phyloP scores from a whole-genome alignment of 192 early-diverging fungal genomes.

The Entomortierella parvispora region DNA sequence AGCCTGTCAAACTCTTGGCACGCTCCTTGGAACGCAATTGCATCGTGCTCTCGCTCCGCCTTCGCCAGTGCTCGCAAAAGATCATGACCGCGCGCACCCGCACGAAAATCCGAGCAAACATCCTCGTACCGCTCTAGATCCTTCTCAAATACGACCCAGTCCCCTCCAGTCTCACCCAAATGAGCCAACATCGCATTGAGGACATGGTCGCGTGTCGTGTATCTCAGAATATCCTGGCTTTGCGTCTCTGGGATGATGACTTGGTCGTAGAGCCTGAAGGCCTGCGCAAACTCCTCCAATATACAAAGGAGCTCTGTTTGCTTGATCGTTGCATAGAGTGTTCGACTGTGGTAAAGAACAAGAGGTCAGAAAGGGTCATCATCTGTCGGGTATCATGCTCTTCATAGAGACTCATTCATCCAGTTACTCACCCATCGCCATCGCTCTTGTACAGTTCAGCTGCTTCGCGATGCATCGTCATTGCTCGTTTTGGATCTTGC shows the following conservation, averaged over 20 bases:
- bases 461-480: constrained; percentile 43
- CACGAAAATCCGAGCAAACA: constrained; percentile 21
- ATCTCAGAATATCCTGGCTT: constrained; percentile 29
- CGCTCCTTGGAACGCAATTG: constrained; percentile 23
- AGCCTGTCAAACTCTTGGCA: constrained; percentile 32
- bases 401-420: no score
- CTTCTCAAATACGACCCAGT: constrained; percentile 34
- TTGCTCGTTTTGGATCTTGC: constrained; percentile 16
- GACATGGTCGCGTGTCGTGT: constrained; percentile 40
- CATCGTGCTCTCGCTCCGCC: constrained; percentile 37
- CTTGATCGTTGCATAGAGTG: constrained; percentile 22
- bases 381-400: no score
- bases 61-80: constrained; percentile 17
- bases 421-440: constrained; percentile 51
- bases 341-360: constrained; percentile 9
- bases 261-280: constrained; percentile 21
- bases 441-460: constrained; percentile 44
- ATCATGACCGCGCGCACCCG: neutral
- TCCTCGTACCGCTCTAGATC: constrained; percentile 31
- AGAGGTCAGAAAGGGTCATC: neutral
- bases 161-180: constrained; percentile 23
- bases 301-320: constrained; percentile 24
- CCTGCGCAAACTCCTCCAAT: constrained; percentile 11
- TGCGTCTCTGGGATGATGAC: constrained; percentile 47
- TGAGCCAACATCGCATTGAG: constrained; percentile 39